Base-by-base conservation (phyloP, 2,329 filamentous ascomycete species). In the Colletotrichum tanaceti region DNA sequence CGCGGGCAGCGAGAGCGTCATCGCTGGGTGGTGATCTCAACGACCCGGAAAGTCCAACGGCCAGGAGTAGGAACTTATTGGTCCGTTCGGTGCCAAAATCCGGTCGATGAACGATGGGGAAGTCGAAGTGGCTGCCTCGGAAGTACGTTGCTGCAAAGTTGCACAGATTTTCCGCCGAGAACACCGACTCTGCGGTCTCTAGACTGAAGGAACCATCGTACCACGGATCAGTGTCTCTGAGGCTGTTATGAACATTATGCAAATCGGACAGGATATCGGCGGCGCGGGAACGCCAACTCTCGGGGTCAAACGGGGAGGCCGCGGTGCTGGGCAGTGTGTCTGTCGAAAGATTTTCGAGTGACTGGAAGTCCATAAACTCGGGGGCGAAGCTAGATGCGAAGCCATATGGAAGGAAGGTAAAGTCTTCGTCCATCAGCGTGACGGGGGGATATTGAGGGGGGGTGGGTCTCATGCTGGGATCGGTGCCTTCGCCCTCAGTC, bases 31-130 rank as follows among this genome's bases (percentile, higher is more conserved):
- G 68, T 13, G 54, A 63, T n/a, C 71, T 67, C 7, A 71, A 55
- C 24, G 72, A 67, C 11, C 73, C 73, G 6, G 61, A 60, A n/a
- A 74, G 49, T 2, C 52, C 67, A 38, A 74, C 68, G 3, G 64
- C 70, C 1, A 74, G 55, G 10, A 74, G 20, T 28, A 74, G 63
- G 11, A 69, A 39, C 7, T 59, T 58, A 0, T 64, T 63, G 4
- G 72, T 71, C 1, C 63, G 58, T 10, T 70, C 64, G 10, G 59
- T 44, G 22, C 70, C 65, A 49, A 77, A 77, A 11, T 66, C 70
- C 6, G 75, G 71, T 7, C 72, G 70, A 71, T 77, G 75, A 2
- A 74, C 32, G 20, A 76, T 58, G 24, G 76, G 75, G 13, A 77
- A 73, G 65, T 77, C 73, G 11, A 58, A 63, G 55, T 77, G 75